Conservation (phyloP, 176 grass and related monocot genomes). For the Carex littledalei region DNA sequence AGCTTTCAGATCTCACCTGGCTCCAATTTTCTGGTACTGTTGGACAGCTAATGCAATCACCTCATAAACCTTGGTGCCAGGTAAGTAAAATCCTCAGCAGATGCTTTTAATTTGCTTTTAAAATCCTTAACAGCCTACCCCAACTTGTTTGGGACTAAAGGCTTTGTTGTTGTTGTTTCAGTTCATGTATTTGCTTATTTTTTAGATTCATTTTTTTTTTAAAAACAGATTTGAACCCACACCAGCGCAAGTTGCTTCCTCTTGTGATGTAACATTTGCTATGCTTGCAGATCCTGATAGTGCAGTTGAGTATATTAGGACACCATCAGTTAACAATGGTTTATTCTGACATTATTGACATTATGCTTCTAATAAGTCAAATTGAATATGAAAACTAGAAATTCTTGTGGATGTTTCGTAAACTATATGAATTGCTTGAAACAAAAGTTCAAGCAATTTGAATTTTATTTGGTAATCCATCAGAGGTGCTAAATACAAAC, state of each 20-base stretch:
- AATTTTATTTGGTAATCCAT: background rate
- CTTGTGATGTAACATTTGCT: constrained; percentile 75
- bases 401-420: background rate
- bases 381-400: background rate
- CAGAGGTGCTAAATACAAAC: background rate
- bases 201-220: background rate
- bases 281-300: constrained; percentile 84
- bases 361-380: background rate
- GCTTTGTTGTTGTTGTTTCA: background rate
- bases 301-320: constrained; percentile 32
- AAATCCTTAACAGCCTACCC: no score
- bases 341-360: background rate
- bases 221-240: constrained; percentile 59
- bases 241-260: constrained; percentile 54
- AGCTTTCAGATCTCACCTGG: no score
- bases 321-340: background rate
- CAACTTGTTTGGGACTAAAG: no score
- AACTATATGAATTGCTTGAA: background rate
- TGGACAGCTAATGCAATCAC: constrained; percentile 82
- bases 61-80: constrained; percentile 68
- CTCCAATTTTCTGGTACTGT: no score
- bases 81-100: constrained; percentile 25
- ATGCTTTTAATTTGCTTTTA: background rate
- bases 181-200: constrained; percentile 4
- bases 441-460: background rate